phyloP scores from a whole-genome alignment of 345 rosid species.

The Jatropha curcas region DNA sequence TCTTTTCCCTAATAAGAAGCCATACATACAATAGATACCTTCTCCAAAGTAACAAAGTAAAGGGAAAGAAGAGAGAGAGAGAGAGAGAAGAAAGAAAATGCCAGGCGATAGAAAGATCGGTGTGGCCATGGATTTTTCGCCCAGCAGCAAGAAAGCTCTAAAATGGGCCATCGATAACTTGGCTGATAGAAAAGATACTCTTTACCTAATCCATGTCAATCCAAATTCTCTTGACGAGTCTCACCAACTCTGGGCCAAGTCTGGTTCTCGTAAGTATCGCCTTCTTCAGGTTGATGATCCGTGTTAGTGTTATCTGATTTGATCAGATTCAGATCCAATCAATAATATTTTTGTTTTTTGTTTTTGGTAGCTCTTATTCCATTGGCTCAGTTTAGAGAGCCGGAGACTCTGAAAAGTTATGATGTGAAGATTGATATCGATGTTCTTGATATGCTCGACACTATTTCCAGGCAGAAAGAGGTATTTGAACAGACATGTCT shows the following conservation, averaged over 20 bases:
- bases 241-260: constrained; percentile 52
- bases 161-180: constrained; percentile 83
- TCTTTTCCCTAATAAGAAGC: too few relatives aligned
- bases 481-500: constrained; percentile 14
- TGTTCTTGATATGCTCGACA: constrained; percentile 83
- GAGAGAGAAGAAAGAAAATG: constrained; percentile 38
- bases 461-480: constrained; percentile 85
- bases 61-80: background rate
- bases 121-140: constrained; percentile 91
- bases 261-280: constrained; percentile 83
- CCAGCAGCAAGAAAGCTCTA: constrained; percentile 88
- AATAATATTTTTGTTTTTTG: constrained; percentile 4
- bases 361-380: constrained; percentile 94
- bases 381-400: constrained; percentile 77
- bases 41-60: too few relatives aligned
- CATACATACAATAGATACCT: too few relatives aligned
- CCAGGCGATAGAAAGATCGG: constrained; percentile 65
- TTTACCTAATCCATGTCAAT: constrained; percentile 68
- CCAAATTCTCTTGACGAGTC: constrained; percentile 46
- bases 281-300: too few relatives aligned
- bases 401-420: constrained; percentile 61
- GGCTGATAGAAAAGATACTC: constrained; percentile 71
- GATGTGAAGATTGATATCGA: constrained; percentile 55
- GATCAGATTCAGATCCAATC: constrained; percentile 20
- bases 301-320: background rate